Conservation (phyloP, 345 rosid genomes). For the Eucalyptus marginata region DNA sequence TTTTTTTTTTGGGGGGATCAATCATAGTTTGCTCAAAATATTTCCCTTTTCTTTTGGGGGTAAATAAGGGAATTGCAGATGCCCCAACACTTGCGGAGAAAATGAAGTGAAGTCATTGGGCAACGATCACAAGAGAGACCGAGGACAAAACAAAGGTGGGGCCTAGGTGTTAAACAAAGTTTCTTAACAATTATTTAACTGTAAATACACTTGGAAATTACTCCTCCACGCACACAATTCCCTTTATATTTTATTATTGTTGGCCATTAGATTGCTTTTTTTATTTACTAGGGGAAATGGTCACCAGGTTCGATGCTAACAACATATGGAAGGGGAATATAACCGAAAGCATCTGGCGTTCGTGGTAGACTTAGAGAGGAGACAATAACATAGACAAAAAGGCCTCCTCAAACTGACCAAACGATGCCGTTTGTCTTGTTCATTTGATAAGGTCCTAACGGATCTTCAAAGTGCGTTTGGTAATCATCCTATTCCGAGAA, state of each 20-base stretch:
- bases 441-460: not conserved
- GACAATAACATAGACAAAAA: not conserved
- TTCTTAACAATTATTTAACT: not conserved
- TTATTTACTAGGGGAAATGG: not conserved
- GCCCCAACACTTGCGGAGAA: not conserved
- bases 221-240: not conserved
- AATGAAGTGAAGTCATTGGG: not conserved
- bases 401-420: not conserved
- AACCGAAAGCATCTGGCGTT: not conserved
- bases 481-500: no score
- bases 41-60: not conserved
- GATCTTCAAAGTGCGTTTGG: no score
- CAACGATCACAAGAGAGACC: not conserved
- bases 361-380: not conserved
- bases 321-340: not conserved
- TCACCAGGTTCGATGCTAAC: not conserved
- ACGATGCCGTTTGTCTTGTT: not conserved
- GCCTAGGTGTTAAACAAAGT: not conserved
- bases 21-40: no score
- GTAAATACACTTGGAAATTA: not conserved
- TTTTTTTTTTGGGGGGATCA: no score
- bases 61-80: not conserved
- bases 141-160: not conserved
- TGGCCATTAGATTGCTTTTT: not conserved
- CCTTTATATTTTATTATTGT: no score